Base-by-base conservation (phyloP, 2,329 filamentous ascomycete species). In the Periconia digitata region DNA sequence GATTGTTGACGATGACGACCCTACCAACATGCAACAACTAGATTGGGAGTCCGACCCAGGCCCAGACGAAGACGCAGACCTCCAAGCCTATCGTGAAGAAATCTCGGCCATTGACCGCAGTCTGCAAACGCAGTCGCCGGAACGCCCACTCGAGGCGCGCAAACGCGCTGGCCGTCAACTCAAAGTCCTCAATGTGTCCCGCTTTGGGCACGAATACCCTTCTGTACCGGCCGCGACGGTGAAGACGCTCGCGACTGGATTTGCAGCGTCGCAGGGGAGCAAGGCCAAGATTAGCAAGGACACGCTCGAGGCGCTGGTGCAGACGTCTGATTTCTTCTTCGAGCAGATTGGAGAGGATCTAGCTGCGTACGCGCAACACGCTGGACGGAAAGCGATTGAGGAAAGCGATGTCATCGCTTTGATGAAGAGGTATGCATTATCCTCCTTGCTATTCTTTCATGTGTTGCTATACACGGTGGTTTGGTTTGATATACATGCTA, bases 301-400 rank as follows among this genome's bases (percentile, higher is more conserved):
- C 43, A 85, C 88, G 1, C 74, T 95, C 32, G 80, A 82, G 23
- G 86, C 86, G 4, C 83, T 96, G 45, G 85, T 86, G 62, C 86
- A 90, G 66, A 89, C 90, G 1, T 89, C 89, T 2, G 89, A 95
- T 53, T 94, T 90, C 87, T 96, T 91, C 70, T 95, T 96, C 67
- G 90, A 95, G 72, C 91, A 96, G 70, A 76, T 89, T 2, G 85
- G 88, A 40, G 87, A 91, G 51, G 90, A 95, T 64, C 73, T 96
- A 46, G 82, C 83, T 12, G 86, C 85, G 2, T 96, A 92, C 69
- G 87, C 91, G 16, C 79, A 84, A 51, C 91, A 96, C 69, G 90
- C 87, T 5, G 86, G 87, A 24, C 83, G 91, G 24, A 94, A 88
- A 71, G 90, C 85, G 2, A 90, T 96, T 58, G 89, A 95, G 60